These are phyloP conservation scores for Trichoderma koningiopsis DNA, from an alignment of 2,329 filamentous ascomycete genomes.

Conservation along the genomic window DNA sequence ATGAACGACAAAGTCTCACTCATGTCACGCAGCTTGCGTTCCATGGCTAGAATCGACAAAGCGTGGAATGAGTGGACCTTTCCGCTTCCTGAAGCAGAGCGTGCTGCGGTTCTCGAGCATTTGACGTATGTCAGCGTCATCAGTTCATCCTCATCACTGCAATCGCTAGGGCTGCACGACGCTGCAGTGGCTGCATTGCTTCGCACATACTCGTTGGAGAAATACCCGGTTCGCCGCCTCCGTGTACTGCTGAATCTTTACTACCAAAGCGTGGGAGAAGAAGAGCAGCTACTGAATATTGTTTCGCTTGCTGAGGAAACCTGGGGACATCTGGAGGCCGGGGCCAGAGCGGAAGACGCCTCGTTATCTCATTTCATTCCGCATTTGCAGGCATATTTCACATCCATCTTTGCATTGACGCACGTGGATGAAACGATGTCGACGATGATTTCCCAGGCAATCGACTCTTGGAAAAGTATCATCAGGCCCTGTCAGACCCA, in stretches of 20 bases:
- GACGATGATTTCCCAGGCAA: conserved; percentile 39
- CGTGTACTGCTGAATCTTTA: conserved; percentile 54
- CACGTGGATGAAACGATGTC: conserved; percentile 40
- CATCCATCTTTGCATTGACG: conserved; percentile 49
- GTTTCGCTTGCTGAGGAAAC: conserved; percentile 44
- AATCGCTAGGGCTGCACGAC: conserved; percentile 47
- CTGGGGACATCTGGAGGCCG: conserved; percentile 40
- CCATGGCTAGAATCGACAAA: conserved; percentile 61
- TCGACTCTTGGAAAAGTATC: conserved; percentile 50
- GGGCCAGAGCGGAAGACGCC: conserved; percentile 49
- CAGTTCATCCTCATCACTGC: conserved; percentile 37
- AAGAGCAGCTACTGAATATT: conserved; percentile 44
- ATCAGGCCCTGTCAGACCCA: conserved; percentile 43
- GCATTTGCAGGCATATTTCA: conserved; percentile 51
- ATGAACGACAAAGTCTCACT: conserved; percentile 51
- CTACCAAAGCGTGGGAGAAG: conserved; percentile 51
- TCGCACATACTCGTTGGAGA: conserved; percentile 51
- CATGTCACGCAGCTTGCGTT: conserved; percentile 61
- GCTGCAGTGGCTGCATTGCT: conserved; percentile 51
- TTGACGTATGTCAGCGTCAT: conserved; percentile 55
- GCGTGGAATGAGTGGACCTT: conserved; percentile 60
- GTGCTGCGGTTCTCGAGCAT: conserved; percentile 62
- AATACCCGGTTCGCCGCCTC: conserved; percentile 55
- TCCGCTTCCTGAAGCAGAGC: conserved; percentile 53
- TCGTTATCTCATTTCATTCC: conserved; percentile 49